A percentile compares a stretch with the other conserved stretches of the same genome.
phyloP scores from a whole-genome alignment of 2,329 filamentous ascomycete genomes.

The Arthrocladium fulminans region DNA sequence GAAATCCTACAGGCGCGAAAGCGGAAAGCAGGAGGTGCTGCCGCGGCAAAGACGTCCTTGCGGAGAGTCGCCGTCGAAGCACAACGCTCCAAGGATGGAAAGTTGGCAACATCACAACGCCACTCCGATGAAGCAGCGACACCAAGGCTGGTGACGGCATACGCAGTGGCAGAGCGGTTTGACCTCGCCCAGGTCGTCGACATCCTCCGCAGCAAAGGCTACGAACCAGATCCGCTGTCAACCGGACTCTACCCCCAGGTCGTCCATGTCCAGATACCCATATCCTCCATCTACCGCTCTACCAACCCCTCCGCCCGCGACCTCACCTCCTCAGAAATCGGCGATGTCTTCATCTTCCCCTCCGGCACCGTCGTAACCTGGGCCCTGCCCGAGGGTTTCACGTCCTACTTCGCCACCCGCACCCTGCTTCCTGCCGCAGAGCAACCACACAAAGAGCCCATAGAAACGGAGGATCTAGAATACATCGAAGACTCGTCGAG shows the following conservation, averaged over 20 bases:
- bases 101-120: conserved; percentile 31
- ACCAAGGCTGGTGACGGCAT: conserved; percentile 50
- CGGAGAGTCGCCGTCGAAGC: conserved; percentile 80
- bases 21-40: conserved; percentile 42
- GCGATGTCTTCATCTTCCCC: conserved; percentile 92
- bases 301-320: conserved; percentile 33
- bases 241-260: conserved; percentile 58
- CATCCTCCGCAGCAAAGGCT: conserved; percentile 50
- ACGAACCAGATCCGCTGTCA: conserved; percentile 52
- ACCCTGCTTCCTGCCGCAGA: conserved; percentile 68
- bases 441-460: conserved; percentile 58
- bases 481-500: conserved; percentile 66
- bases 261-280: conserved; percentile 48
- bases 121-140: conserved; percentile 29
- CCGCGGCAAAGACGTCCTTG: conserved; percentile 61
- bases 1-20: conserved; percentile 30
- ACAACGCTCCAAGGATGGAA: conserved; percentile 50
- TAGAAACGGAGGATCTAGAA: conserved; percentile 85
- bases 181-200: conserved; percentile 50
- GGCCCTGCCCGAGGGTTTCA: conserved; percentile 70
- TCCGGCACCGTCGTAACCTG: conserved; percentile 90
- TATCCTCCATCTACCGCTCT: conserved; percentile 37
- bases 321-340: conserved; percentile 43
- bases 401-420: conserved; percentile 59
- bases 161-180: conserved; percentile 60